These are phyloP conservation scores for Alternaria sp. DNA, from an alignment of 2,329 filamentous ascomycete species.

Conservation along the genomic window DNA sequence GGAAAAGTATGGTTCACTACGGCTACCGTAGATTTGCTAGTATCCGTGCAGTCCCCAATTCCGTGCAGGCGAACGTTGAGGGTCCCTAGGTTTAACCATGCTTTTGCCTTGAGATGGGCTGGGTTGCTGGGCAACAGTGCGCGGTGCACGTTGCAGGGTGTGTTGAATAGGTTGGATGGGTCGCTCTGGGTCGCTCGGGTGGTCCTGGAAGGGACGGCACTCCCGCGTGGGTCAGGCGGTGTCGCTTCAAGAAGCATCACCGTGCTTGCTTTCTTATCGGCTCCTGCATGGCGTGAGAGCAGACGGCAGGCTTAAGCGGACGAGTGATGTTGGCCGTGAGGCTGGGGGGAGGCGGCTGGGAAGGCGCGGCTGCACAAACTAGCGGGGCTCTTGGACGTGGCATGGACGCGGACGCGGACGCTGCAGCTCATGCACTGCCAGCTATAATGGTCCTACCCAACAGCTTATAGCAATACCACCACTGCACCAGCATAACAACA, in stretches of 20 bases:
- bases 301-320: neutral
- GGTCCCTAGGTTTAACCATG: neutral
- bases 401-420: no score
- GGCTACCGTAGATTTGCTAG: neutral
- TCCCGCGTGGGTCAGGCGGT: neutral
- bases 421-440: neutral
- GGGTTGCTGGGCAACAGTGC: conserved; percentile 15
- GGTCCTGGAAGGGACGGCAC: neutral
- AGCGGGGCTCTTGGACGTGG: conserved; percentile 1
- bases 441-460: conserved; percentile 7
- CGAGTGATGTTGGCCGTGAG: conserved; percentile 4
- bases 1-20: neutral
- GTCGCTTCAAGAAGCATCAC: neutral
- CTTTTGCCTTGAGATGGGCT: neutral
- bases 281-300: conserved; percentile 2
- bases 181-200: neutral
- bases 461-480: neutral
- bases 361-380: conserved; percentile 13
- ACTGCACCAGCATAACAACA: neutral
- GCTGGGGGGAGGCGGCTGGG: conserved; percentile 17
- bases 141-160: neutral
- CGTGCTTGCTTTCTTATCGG: neutral
- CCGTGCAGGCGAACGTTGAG: neutral
- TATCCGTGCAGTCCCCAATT: neutral
- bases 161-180: neutral